Percentiles rank a stretch among this genome's conserved stretches.
phyloP scores from a whole-genome alignment of 306 rosid genomes.

The Sphenostylis stenocarpa region DNA sequence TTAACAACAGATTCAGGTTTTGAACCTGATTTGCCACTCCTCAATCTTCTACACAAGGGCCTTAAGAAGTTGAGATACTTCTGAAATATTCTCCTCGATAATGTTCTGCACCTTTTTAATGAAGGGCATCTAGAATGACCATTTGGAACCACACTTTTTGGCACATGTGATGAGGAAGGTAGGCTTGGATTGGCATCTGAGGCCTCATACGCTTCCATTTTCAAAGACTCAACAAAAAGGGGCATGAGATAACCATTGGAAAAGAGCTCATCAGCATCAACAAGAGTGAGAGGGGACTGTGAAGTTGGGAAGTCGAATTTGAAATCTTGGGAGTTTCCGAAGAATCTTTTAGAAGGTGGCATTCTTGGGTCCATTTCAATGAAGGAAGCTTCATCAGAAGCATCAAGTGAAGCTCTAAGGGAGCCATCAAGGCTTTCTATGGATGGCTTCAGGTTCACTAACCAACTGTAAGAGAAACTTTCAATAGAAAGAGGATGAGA shows the following conservation, averaged over 20 bases:
- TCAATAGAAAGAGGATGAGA: constrained; percentile 87
- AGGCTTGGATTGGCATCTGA: constrained; percentile 35
- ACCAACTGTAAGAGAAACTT: constrained; percentile 94
- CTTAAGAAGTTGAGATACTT: constrained; percentile 77
- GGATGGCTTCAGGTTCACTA: constrained; percentile 87
- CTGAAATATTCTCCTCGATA: constrained; percentile 63
- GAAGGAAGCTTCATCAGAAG: constrained; percentile 84
- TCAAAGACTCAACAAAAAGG: constrained; percentile 69
- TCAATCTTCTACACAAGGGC: constrained; percentile 72
- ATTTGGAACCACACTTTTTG: constrained; percentile 35
- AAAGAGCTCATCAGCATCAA: constrained; percentile 91
- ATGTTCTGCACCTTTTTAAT: constrained; percentile 63
- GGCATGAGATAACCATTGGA: constrained; percentile 91
- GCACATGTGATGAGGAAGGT: constrained; percentile 42
- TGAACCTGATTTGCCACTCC: constrained; percentile 55
- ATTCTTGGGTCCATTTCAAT: constrained; percentile 97
- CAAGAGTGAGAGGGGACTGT: constrained; percentile 58
- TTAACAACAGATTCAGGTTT: constrained; percentile 46
- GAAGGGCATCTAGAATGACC: constrained; percentile 56
- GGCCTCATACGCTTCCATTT: constrained; percentile 52
- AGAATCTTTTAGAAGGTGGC: constrained; percentile 91
- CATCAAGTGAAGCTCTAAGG: constrained; percentile 62
- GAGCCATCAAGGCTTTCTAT: constrained; percentile 70
- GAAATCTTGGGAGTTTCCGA: constrained; percentile 72
- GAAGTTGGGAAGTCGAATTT: constrained; percentile 84